A percentile compares a stretch with the other conserved stretches of the same genome.
Conservation (phyloP, 805 yeast genomes). For the Saturnispora saitoi region DNA sequence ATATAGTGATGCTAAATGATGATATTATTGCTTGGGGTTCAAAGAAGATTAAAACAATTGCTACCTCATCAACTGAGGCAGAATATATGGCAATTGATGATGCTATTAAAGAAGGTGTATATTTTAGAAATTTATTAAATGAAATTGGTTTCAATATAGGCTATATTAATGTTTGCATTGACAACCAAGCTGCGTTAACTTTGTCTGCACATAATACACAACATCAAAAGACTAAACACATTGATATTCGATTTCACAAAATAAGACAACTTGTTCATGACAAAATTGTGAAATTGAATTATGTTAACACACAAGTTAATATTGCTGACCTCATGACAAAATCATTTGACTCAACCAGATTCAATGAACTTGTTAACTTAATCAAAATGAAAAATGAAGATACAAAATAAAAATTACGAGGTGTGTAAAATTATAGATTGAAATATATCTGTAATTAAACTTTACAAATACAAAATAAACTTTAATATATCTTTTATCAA, state of each 20-base stretch:
- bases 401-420: too few species aligned
- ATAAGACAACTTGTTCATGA: neutral
- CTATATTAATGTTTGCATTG: neutral
- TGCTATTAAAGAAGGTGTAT: neutral
- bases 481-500: too few species aligned
- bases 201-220: constrained; percentile 1
- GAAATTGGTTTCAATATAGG: neutral
- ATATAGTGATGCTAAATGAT: too few species aligned
- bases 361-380: too few species aligned
- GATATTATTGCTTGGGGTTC: neutral
- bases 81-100: neutral
- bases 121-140: neutral
- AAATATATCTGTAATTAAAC: too few species aligned
- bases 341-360: neutral
- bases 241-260: constrained; percentile 4
- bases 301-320: neutral
- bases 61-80: neutral
- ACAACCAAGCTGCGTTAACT: neutral
- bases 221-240: constrained; percentile 5
- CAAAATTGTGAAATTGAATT: neutral
- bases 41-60: neutral
- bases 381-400: too few species aligned
- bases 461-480: too few species aligned
- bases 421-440: too few species aligned
- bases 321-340: constrained; percentile 2